Conservation (phyloP, 805 yeast genomes). For the Candida tammaniensis region DNA sequence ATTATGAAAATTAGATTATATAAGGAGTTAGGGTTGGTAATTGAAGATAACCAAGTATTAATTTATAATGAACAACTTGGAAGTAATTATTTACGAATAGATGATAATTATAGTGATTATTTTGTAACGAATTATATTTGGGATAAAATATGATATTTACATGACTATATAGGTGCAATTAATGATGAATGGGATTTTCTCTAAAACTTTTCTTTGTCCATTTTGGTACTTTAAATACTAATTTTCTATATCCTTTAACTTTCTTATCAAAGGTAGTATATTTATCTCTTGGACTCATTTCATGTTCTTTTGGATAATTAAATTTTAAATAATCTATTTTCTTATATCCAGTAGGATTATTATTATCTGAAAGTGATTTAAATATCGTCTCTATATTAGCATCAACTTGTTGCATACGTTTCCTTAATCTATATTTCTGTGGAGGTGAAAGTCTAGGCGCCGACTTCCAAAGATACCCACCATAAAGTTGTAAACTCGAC, state of each 20-base stretch:
- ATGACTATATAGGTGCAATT: slow-evolving; percentile 4
- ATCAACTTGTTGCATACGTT: slow-evolving; percentile 81
- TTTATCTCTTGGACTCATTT: slow-evolving; percentile 81
- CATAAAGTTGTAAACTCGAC: slow-evolving; percentile 51
- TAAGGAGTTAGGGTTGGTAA: slow-evolving; percentile 55
- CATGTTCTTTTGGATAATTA: slow-evolving; percentile 69
- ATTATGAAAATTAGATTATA: slow-evolving; percentile 56
- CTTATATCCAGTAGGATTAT: slow-evolving; percentile 26
- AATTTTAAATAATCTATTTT: slow-evolving; percentile 36
- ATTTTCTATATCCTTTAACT: slow-evolving; percentile 78
- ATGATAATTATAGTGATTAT: slow-evolving; percentile 57
- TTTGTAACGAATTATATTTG: slow-evolving; percentile 76
- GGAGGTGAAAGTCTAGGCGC: slow-evolving; percentile 59
- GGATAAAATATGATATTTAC: slow-evolving; percentile 40
- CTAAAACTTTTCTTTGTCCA: slow-evolving; percentile 87
- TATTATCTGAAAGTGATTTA: slow-evolving; percentile 14
- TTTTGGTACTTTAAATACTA: slow-evolving; percentile 83
- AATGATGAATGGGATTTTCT: slow-evolving; percentile 63
- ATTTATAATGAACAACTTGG: slow-evolving; percentile 49
- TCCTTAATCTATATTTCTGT: slow-evolving; percentile 83
- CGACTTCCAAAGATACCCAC: slow-evolving; percentile 73
- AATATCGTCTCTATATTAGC: slow-evolving; percentile 65
- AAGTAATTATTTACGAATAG: slow-evolving; percentile 49
- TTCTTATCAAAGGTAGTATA: slow-evolving; percentile 81
- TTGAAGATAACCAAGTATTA: slow-evolving; percentile 34